Base-by-base conservation (phyloP, 2,329 filamentous ascomycete genomes). In the Fusarium sp. region DNA sequence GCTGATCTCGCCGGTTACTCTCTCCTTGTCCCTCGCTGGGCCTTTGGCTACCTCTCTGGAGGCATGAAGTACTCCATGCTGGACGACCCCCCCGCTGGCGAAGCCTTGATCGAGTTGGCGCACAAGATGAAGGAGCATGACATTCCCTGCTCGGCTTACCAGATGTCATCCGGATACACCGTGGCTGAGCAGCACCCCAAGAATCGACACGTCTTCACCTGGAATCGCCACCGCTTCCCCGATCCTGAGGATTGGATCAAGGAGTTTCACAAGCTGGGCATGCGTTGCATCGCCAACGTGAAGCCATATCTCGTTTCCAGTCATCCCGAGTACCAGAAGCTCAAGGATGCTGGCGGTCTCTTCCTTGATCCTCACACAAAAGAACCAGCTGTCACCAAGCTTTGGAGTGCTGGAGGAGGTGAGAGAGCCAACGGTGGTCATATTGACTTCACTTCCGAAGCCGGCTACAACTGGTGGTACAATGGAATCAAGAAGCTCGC, bases 151-250 rank as follows among this genome's bases (percentile, higher is more conserved):
- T 93, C 91, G 0, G 91, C 89, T 0, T 91, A 92, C 78, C 91
- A 93, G 78, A 91, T 93, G 91, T 91, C 89, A 30, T 92, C 90
- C 1, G 92, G 92, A 0, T 94, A 94, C 78, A 93, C 91, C 0
- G 88, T 94, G 7, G 87, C 91, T 2, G 90, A 92, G 75, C 85
- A 83, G 0, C 88, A 90, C 63, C 92, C 92, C 4, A 93, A 93
- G 81, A 92, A 91, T 0, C 85, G 92, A 63, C 93, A 92, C 68
- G 91, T 93, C 8, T 92, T 82, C 41, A 83, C 90, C 0, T 94
- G 92, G 92, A 94, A 94, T 74, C 82, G 82, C 9, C 88, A 93
- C 76, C 87, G 92, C 0, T 94, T 94, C 78, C 91, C 92, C 0
- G 87, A 93, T 60, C 92, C 92, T 0, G 86, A 90, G 62, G 88